Base-by-base conservation (phyloP, 805 yeast species). In the Yarrowia sp. region DNA sequence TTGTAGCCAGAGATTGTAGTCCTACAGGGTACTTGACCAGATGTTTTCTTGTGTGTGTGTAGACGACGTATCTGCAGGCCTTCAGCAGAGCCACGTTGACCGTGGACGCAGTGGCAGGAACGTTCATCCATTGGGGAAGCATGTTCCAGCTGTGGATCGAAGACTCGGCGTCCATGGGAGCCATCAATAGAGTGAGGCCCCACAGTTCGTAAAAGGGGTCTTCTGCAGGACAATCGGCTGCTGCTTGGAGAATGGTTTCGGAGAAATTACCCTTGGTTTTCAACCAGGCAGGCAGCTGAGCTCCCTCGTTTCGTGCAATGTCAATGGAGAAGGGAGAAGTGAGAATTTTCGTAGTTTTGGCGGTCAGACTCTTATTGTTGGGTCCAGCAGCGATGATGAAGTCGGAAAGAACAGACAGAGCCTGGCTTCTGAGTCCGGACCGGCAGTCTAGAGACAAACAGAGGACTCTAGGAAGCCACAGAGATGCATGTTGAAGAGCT, bases 41-140 rank as follows among this genome's bases (percentile, higher is more conserved):
- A 36, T 61, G 53, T 10, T 61, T 61, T 2, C 66, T 33, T 0
- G 66, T 61, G 17, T 61, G 53, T 4, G 55, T 47, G 13, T 61
- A 19, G 2, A 61, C 66, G 10, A 61, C 55, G 44, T 46, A 61
- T 47, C 66, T 46, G 38, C 55, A 61, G 2, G 66, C 66, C 44
- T 61, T 61, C 14, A 46, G 42, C 15, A 60, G 66, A 15, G 66
- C 53, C 9, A 43, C 42, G 13, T 10, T 44, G 6, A 5, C 9
- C 2, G 20, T 10, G 10, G 47, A 4, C 14, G 47, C 36, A 0
- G 39, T 40, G 3, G 58, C 66, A 24, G 46, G 55, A 5, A 61
- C 55, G 9, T 19, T 13, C 38, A 61, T 19, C 66, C 66, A 61
- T 10, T 36, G 43, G n/a, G 66, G 56, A 1, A 61, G 66, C 34